phyloP scores from a whole-genome alignment of 2,329 filamentous ascomycete genomes.

The Trichoderma lentiforme region DNA sequence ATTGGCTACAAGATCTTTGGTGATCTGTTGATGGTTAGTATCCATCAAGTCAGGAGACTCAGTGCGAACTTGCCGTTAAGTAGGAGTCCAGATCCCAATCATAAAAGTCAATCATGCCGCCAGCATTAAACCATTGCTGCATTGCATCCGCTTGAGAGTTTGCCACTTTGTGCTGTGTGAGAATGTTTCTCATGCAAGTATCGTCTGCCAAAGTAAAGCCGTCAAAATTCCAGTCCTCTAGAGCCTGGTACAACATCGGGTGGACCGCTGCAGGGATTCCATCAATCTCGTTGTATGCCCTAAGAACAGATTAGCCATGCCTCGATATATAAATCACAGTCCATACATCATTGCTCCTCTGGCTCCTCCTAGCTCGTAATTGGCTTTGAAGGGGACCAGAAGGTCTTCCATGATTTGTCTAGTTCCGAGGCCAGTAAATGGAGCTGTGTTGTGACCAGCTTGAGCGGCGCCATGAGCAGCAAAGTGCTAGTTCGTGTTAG shows the following conservation, averaged over 20 bases:
- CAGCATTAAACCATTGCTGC: conserved; percentile 18
- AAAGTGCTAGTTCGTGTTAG: background rate
- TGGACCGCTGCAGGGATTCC: background rate
- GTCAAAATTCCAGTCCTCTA: conserved; percentile 12
- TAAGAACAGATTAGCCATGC: background rate
- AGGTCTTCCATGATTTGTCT: conserved; percentile 12
- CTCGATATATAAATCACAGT: background rate
- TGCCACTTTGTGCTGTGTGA: conserved; percentile 10
- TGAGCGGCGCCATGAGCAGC: background rate
- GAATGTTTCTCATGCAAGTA: conserved; percentile 2
- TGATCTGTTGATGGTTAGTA: background rate
- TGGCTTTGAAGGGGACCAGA: conserved; percentile 8
- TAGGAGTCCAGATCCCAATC: conserved; percentile 14
- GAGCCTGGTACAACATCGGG: background rate
- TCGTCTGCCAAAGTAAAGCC: conserved; percentile 13
- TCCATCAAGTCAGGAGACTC: too few relatives aligned
- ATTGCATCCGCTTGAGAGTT: conserved; percentile 13
- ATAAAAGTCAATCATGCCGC: conserved; percentile 17
- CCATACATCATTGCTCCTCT: conserved; percentile 15
- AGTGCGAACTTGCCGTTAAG: too few relatives aligned
- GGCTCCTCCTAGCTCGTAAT: conserved; percentile 9
- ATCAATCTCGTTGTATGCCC: conserved; percentile 3
- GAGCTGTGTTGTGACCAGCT: conserved; percentile 8
- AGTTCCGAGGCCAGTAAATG: conserved; percentile 11
- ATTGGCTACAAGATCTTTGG: conserved; percentile 11